Base-by-base conservation (phyloP, 208 protist species). In the Phytomonas serpens region DNA sequence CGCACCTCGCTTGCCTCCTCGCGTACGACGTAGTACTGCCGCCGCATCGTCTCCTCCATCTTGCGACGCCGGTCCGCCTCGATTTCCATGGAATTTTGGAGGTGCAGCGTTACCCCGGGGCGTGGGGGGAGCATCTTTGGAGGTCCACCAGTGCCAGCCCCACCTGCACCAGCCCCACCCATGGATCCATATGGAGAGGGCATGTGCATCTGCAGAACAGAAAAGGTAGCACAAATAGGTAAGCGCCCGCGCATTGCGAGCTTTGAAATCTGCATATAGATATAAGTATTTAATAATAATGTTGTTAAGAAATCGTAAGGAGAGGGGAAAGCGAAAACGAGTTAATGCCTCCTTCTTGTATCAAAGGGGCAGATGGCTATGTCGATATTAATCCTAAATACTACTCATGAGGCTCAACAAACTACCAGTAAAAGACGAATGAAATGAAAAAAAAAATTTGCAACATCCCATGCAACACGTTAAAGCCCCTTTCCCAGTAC, bases 1-100 rank as follows among this genome's bases (percentile, higher is more conserved):
- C 83, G 81, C 71, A 86, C 78, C 71, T 81, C 80, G 29, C 79
- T 75, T 5, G 87, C 82, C 33, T 90, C 81, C 77, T 93, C 87
- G 65, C 87, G 84, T n/a, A 94, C 89, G 2, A 96, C 87, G 40
- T 87, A 78, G 75, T 85, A 94, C 51, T 83, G 87, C 64, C 65
- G 80, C 23, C 82, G 78, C 11, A 82, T 86, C 38, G 78, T 78
- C 70, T 90, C 80, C 47, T 88, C 85, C 29, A 96, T 76, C 76
- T 93, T 84, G 47, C 83, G 81, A 14, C 84, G 81, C 38, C 88
- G 81, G 64, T 88, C 82, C 29, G 83, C 82, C 77, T 96, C 91
- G 79, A 92, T 88, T 71, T 92, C 73, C 68, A 93, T 80, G 0
- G 91, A 77, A 63, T 96, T 80, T 63, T 91, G 85, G 68, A 92